Evolutionary conservation across 352 stramenopile genomes (phyloP), one percentile per base, ranked within the genome.

Genomic region (Halophytophthora polymorphica): DNA sequence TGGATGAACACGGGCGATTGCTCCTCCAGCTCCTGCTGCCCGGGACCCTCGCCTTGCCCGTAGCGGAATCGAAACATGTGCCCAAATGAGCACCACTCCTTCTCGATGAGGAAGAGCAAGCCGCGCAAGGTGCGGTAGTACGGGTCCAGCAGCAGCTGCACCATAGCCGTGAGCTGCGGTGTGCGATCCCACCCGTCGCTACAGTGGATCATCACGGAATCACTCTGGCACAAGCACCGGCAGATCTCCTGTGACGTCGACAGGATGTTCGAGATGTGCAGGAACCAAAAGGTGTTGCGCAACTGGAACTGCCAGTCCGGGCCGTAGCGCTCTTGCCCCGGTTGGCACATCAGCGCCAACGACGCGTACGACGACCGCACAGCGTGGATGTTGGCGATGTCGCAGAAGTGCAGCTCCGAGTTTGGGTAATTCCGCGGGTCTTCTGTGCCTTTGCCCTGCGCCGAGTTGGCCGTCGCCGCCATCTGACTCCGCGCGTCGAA

Each of bases 151-250:
- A 99, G 66, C 3, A 99, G 61, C 73, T 99, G 92, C 14, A 98
- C 88, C 37, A 99, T 82, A 6, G 72, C 86, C 3, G 85, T 92
- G 21, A 99, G 88, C 77, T 99, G 96, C 5, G 95, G 90, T 6
- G 97, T 99, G 14, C 97, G 86, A 75, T 99, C 97, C 97, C 97
- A 99, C 10, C 97, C 97, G 59, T 99, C 96, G 58, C 89, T 98
- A 66, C 97, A 99, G 67, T 99, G 97, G 40, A 99, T 82, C 66
- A 99, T 90, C 7, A 99, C 90, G 1, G 96, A 97, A 28, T 97
- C 82, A 23, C 89, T 79, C 56, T 98, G 90, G 45, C 90, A 92
- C 23, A 99, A 70, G 64, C 90, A 95, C 41, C 94, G 92, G 25
- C 96, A 98, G 11, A 98, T 95, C 31, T 93, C 81, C 68, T 97